Evolutionary conservation across 1,284 basidiomycete species (phyloP), one percentile per base, ranked within the genome.

Genomic region (Ustilago xerochloae): DNA sequence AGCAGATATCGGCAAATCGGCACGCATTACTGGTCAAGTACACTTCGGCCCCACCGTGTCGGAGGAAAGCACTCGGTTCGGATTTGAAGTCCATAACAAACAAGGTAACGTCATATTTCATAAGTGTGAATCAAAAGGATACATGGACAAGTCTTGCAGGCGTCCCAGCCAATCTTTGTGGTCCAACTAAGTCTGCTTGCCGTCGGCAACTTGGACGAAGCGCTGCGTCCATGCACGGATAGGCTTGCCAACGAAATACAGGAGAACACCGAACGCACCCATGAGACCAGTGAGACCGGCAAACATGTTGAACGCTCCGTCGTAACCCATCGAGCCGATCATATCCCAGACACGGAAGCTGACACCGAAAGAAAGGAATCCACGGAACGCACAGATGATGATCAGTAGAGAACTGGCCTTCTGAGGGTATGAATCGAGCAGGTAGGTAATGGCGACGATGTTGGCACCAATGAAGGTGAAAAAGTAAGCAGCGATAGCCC

Each of bases 301-400:
- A 33, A 58, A 58, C 56, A 58, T 58, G 47, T 58, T 58, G 56
- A 58, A 58, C 0, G 56, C 56, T 3, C 56, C 56, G 32, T 58
- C 47, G 47, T 58, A 58, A 3, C 56, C 56, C n/a, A 58, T 9
- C 15, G 56, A 36, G 3, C 29, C 56, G 22, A 58, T 50, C 56
- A 58, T 58, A 47, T 58, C 56, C 56, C 36, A 58, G 13, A 48
- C 48, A 24, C 56, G 56, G 47, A 29, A 58, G 47, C 36, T 58
- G 48, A 58, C 56, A 6, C 56, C 56, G 22, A 58, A 58, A 1
- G 56, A 51, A 26, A 58, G 47, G 29, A 58, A 38, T 15, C 56
- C 56, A 15, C 56, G 56, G 48, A 28, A 30, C n/a, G 56, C 56
- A 47, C 56, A 58, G n/a, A 58, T 50, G 29, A 58, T 58, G 29